Base-by-base conservation (phyloP, 2,329 filamentous ascomycete species). In the Botrytis cinerea region DNA sequence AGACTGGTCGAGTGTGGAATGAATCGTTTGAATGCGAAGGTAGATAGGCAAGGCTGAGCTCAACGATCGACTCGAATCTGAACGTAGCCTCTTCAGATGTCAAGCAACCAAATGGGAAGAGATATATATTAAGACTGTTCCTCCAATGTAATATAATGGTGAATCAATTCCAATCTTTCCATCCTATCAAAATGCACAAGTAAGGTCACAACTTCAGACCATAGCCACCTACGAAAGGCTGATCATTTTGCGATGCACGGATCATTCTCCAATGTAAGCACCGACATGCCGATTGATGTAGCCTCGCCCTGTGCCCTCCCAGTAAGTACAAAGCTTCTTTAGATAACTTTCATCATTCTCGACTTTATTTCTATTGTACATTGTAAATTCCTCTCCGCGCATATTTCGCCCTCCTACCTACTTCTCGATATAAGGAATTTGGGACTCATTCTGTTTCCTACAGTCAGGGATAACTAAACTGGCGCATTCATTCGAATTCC, bases 261-360 rank as follows among this genome's bases (percentile, higher is more conserved):
- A 70, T 46, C 68, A 46, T 70, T 45, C 54, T 69, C 9, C 20
- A 4, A 25, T 67, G 32, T 38, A 61, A 61, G 51, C 54, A 46
- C 68, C 68, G 68, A 70, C 68, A 57, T 46, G 61, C 70, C 70
- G 70, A 72, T 72, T 62, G 51, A 32, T 40, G 61, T 32, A 72
- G 70, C 70, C 62, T 68, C 40, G 64, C n/a, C 25, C 59, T 71
- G 35, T 46, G 46, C 60, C 46, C 43, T 60, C 48, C 68, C 20
- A 60, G 51, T n/a, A 40, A 68, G 48, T 51, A 66, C 70, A 72
- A 72, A 72, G 70, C 60, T 71, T 71, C 69, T 51, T 61, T 51
- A 43, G 60, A 72, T 72, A 72, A 72, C 61, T 72, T 67, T 72
- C 61, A 43, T 67, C 35, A 67, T 72, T 67, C 70, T 72, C 70